A percentile compares a stretch with the other conserved stretches of the same genome.
Conservation (phyloP, 2,329 filamentous ascomycete genomes). For the Pseudogymnoascus sp. region DNA sequence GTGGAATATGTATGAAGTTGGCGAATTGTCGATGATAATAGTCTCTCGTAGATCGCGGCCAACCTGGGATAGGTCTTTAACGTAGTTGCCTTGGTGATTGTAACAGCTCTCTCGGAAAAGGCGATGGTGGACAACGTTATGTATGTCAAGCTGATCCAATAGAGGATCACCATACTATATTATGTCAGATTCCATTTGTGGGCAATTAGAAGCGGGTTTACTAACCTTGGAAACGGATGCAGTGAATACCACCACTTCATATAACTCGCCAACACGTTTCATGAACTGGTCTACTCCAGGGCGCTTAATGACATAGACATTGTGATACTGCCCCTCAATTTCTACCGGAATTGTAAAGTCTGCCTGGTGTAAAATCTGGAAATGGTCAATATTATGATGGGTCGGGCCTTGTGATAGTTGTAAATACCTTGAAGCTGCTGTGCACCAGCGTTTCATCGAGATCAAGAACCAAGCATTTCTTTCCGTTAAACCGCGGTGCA, state of each 20-base stretch:
- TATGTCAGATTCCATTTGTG: conserved; percentile 10
- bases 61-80: conserved; percentile 97
- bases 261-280: conserved; percentile 95
- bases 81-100: conserved; percentile 98
- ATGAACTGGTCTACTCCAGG: conserved; percentile 99
- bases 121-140: conserved; percentile 90
- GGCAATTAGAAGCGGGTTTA: not conserved
- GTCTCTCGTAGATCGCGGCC: conserved; percentile 93
- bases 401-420: not conserved
- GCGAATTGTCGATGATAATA: conserved; percentile 99
- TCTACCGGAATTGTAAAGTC: conserved; percentile 99
- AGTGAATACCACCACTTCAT: conserved; percentile 97
- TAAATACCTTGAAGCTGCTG: conserved; percentile 88
- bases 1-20: conserved; percentile 98
- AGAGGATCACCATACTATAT: conserved; percentile 87
- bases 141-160: conserved; percentile 92
- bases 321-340: conserved; percentile 98
- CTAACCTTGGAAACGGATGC: conserved; percentile 93
- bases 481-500: conserved; percentile 69
- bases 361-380: conserved; percentile 88
- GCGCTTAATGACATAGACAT: conserved; percentile 98
- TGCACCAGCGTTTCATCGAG: conserved; percentile 95
- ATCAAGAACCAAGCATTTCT: conserved; percentile 92
- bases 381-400: conserved; percentile 11
- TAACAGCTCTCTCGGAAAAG: conserved; percentile 98